A percentile compares a stretch with the other conserved stretches of the same genome.
Evolutionary conservation across 164 flowering plant species (phyloP).

Genomic region (Echeveria elegans): DNA sequence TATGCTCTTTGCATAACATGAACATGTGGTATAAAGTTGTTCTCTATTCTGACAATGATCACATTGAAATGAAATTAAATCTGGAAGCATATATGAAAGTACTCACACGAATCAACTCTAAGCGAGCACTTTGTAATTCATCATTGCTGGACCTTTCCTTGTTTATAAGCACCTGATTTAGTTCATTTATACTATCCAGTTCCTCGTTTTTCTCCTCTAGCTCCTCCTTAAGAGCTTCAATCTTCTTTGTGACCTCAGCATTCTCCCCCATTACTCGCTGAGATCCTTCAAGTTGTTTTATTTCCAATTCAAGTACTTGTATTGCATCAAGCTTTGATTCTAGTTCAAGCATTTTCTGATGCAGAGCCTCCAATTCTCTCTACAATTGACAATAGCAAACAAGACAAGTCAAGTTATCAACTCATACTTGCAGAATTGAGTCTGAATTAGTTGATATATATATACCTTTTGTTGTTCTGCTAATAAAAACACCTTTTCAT

Average conservation of each 20-base stretch:
- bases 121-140: conserved; percentile 60
- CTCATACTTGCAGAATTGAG: not conserved
- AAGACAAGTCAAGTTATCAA: not conserved
- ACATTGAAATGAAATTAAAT: not conserved
- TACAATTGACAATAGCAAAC: conserved; percentile 16
- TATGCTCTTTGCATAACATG: not conserved
- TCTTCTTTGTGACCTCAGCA: conserved; percentile 26
- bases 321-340: conserved; percentile 58
- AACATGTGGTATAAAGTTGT: not conserved
- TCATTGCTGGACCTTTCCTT: conserved; percentile 54
- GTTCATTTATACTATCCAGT: conserved; percentile 23
- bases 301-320: conserved; percentile 70
- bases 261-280: conserved; percentile 57
- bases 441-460: conserved; percentile 20
- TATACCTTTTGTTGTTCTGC: conserved; percentile 66
- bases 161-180: conserved; percentile 41
- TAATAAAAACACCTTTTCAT: conserved; percentile 47
- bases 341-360: conserved; percentile 34
- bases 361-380: conserved; percentile 54
- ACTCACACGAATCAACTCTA: conserved; percentile 44
- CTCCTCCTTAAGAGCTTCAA: conserved; percentile 24
- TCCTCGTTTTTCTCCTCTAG: conserved; percentile 56
- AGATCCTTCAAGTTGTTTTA: conserved; percentile 56
- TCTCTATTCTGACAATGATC: not conserved
- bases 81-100: not conserved